A percentile compares a stretch with the other conserved stretches of the same genome.
These are phyloP conservation scores for Myrica gale DNA, from an alignment of 306 rosid species.

Conservation along the genomic window DNA sequence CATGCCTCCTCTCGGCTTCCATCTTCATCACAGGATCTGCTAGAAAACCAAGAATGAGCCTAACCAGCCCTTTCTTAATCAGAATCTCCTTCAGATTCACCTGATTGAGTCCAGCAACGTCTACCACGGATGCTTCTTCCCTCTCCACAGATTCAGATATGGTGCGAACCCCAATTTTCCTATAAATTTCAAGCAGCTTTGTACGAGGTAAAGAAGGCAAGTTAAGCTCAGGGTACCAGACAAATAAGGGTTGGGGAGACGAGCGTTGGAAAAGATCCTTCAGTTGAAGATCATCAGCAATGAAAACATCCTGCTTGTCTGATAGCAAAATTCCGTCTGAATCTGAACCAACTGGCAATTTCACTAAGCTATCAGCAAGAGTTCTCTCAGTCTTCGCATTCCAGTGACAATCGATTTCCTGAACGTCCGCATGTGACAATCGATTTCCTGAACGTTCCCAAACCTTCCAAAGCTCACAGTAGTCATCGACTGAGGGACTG, in stretches of 20 bases:
- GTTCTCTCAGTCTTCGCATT: conserved; percentile 21
- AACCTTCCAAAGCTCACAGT: conserved; percentile 54
- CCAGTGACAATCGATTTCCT: too few relatives aligned
- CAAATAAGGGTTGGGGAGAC: conserved; percentile 45
- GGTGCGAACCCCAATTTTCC: conserved; percentile 50
- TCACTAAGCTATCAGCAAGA: conserved; percentile 39
- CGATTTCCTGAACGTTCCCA: conserved; percentile 52
- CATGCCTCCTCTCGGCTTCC: conserved; percentile 51
- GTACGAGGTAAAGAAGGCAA: conserved; percentile 33
- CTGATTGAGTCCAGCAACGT: conserved; percentile 19
- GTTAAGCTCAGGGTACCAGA: conserved; percentile 61
- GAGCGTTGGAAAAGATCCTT: conserved; percentile 51
- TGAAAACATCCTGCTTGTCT: conserved; percentile 47
- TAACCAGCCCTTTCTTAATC: conserved; percentile 44
- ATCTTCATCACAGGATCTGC: conserved; percentile 49
- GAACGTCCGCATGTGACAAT: conserved; percentile 38
- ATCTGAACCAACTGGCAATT: conserved; percentile 49
- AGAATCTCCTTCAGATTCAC: conserved; percentile 28
- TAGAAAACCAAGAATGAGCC: conserved; percentile 64
- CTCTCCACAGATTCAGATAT: conserved; percentile 53
- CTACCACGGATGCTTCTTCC: conserved; percentile 31
- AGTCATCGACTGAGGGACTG: conserved; percentile 52
- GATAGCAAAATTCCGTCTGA: conserved; percentile 38
- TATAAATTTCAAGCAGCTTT: conserved; percentile 44
- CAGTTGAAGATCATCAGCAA: conserved; percentile 66